These are phyloP conservation scores for Nyctanthes arbortristis DNA, from an alignment of 257 asterid genomes.

Conservation along the genomic window DNA sequence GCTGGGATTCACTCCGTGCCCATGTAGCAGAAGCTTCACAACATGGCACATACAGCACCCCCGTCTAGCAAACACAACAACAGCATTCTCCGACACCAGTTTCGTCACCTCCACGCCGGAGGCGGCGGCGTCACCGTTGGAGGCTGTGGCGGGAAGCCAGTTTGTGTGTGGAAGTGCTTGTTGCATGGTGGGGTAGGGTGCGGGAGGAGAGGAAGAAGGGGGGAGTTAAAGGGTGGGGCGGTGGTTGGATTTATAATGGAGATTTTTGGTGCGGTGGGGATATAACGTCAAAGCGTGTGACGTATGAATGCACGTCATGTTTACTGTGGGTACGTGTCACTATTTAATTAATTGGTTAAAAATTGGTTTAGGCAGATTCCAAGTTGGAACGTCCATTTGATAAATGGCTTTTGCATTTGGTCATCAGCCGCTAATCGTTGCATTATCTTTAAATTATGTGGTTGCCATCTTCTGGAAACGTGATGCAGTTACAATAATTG, in stretches of 20 bases:
- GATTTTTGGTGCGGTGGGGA: constrained; percentile 10
- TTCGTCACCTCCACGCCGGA: constrained; percentile 9
- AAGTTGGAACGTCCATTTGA: constrained; percentile 14
- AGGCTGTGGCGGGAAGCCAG: constrained; percentile 28
- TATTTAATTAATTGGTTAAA: constrained; percentile 23
- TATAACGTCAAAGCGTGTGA: constrained; percentile 42
- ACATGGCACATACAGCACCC: constrained; percentile 92
- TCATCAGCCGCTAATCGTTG: too few relatives aligned
- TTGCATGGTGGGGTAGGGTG: constrained; percentile 44
- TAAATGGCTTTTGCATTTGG: too few relatives aligned
- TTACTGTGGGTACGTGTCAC: constrained; percentile 35
- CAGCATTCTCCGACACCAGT: constrained; percentile 66
- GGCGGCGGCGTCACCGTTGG: background rate
- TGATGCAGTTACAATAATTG: too few relatives aligned
- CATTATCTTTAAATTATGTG: too few relatives aligned
- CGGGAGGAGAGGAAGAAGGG: background rate
- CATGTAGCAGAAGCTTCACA: constrained; percentile 54
- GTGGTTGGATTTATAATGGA: constrained; percentile 22
- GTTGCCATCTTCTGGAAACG: too few relatives aligned
- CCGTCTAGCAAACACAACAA: constrained; percentile 56
- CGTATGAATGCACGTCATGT: constrained; percentile 31
- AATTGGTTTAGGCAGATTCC: constrained; percentile 13
- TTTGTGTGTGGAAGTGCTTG: constrained; percentile 36
- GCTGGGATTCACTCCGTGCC: constrained; percentile 70
- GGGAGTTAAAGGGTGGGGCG: constrained; percentile 4